phyloP scores from a whole-genome alignment of 2,329 filamentous ascomycete genomes.

The Camillea tinctor region DNA sequence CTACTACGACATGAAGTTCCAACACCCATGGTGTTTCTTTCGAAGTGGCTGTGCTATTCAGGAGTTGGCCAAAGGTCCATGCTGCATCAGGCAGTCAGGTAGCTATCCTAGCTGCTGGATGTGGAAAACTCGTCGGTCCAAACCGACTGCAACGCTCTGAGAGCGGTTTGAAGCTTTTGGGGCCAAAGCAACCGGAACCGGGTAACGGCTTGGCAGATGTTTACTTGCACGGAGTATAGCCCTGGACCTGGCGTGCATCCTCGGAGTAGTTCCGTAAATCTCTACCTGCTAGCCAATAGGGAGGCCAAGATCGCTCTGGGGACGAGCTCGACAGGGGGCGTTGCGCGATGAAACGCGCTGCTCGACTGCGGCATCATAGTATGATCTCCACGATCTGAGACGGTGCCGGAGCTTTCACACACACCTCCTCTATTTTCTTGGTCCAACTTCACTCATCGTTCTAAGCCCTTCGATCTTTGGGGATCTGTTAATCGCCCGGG shows the following conservation, averaged over 20 bases:
- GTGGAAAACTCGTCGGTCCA: not conserved
- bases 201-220: not conserved
- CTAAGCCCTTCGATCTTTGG: not conserved
- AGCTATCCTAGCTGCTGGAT: not conserved
- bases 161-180: not conserved
- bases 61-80: not conserved
- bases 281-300: not conserved
- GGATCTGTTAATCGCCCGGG: not conserved
- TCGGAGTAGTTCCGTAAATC: not conserved
- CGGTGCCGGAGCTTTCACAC: not conserved
- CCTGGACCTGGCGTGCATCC: not conserved
- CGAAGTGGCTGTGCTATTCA: not conserved
- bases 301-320: not conserved
- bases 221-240: not conserved
- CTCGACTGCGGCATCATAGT: not conserved
- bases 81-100: not conserved
- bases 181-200: not conserved
- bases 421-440: not conserved
- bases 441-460: not conserved
- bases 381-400: not conserved
- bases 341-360: not conserved
- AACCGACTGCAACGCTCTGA: not conserved
- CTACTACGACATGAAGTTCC: conserved; percentile 12
- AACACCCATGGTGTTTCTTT: conserved; percentile 11
- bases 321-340: not conserved